Percentiles rank a stretch among this genome's conserved stretches.
phyloP scores from a whole-genome alignment of 1,139 yeast genomes.

The Debaryomyces subglobosus region DNA sequence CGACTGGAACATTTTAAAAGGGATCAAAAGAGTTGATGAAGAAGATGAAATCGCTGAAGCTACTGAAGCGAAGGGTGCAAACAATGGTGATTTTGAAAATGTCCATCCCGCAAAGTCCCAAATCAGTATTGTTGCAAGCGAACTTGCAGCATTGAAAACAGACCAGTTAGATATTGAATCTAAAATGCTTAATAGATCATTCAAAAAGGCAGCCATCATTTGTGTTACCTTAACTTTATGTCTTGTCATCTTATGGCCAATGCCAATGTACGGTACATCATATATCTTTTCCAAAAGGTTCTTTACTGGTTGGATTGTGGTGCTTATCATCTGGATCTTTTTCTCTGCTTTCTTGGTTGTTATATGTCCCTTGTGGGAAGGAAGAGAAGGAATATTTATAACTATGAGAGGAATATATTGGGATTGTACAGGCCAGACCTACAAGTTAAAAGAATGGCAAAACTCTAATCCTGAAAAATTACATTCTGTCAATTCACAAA shows the following conservation, averaged over 20 bases:
- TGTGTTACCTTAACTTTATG: conserved; percentile 62
- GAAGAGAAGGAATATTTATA: conserved; percentile 62
- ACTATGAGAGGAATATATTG: conserved; percentile 78
- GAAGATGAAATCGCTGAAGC: conserved; percentile 54
- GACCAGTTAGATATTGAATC: conserved; percentile 49
- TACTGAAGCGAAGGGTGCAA: conserved; percentile 18
- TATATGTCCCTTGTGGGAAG: conserved; percentile 67
- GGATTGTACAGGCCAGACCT: conserved; percentile 76
- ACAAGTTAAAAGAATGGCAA: conserved; percentile 77
- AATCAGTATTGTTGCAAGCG: conserved; percentile 44
- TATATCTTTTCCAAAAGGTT: conserved; percentile 72
- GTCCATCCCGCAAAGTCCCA: conserved; percentile 43
- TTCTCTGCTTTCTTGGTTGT: conserved; percentile 58
- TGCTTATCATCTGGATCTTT: conserved; percentile 73
- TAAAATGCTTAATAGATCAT: conserved; percentile 47
- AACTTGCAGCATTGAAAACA: conserved; percentile 39
- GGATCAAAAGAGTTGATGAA: conserved; percentile 67
- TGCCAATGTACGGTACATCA: conserved; percentile 82
- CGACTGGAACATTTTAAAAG: conserved; percentile 66
- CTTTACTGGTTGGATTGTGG: conserved; percentile 84
- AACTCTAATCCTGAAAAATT: conserved; percentile 64
- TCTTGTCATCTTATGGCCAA: conserved; percentile 76
- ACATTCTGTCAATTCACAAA: conserved; percentile 68
- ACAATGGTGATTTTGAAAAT: conserved; percentile 36
- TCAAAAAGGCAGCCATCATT: conserved; percentile 56